Conservation (phyloP, 2,329 filamentous ascomycete genomes). For the Colletotrichum liriopes region DNA sequence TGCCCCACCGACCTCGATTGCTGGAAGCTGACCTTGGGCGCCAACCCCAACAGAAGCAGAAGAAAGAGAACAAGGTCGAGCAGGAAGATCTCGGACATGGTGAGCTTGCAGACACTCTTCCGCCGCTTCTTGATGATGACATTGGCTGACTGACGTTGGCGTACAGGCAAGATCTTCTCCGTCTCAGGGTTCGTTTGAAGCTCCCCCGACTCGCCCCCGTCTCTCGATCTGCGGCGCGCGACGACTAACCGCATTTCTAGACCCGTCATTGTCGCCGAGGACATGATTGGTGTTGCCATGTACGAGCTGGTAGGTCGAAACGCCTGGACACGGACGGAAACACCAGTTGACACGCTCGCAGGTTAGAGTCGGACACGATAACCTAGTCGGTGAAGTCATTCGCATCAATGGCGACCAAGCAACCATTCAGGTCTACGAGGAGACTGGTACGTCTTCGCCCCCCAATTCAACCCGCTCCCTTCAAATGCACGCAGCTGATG, state of each 20-base stretch:
- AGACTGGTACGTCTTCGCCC: slow-evolving; percentile 79
- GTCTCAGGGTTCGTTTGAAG: slow-evolving; percentile 70
- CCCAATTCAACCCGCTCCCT: slow-evolving; percentile 3
- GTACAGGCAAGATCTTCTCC: slow-evolving; percentile 73
- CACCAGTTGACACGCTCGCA: slow-evolving; percentile 53
- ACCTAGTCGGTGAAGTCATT: slow-evolving; percentile 97
- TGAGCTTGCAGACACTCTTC: slow-evolving; percentile 46
- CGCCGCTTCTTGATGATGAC: slow-evolving; percentile 1
- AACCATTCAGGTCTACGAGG: slow-evolving; percentile 99
- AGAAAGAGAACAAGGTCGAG: slow-evolving; percentile 54
- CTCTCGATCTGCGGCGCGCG: slow-evolving; percentile 21
- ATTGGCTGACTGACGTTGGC: slow-evolving; percentile 32
- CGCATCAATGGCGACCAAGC: slow-evolving; percentile 96
- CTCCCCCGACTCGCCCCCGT: slow-evolving; percentile 37
- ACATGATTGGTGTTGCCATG: slow-evolving; percentile 99
- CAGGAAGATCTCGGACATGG: slow-evolving; percentile 58
- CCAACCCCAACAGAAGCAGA: slow-evolving; percentile 44
- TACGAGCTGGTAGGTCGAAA: slow-evolving; percentile 87
- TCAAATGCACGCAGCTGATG: slow-evolving; percentile 19
- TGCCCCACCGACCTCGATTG: slow-evolving; percentile 35
- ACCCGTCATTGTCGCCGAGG: slow-evolving; percentile 95
- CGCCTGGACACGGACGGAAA: not conserved
- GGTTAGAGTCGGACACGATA: slow-evolving; percentile 93
- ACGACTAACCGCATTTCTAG: slow-evolving; percentile 57
- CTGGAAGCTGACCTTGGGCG: slow-evolving; percentile 36